These are phyloP conservation scores for Aspergillus affinis DNA, from an alignment of 495 filamentous ascomycete genomes.

Conservation along the genomic window DNA sequence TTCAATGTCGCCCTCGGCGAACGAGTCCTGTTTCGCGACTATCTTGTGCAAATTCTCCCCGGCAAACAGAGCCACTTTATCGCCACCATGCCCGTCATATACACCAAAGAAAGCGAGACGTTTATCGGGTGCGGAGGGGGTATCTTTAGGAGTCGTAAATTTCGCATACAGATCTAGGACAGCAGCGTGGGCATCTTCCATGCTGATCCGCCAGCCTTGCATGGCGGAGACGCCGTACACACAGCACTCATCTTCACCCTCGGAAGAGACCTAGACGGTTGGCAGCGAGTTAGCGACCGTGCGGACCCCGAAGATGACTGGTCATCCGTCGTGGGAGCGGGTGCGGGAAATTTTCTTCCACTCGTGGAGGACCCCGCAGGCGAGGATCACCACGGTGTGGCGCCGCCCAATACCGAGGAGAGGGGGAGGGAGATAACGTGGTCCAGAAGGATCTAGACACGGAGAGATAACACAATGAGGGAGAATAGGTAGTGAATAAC, in stretches of 20 bases:
- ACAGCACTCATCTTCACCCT: constrained; percentile 89
- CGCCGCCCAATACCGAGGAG: constrained; percentile 12
- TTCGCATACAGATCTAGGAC: constrained; percentile 81
- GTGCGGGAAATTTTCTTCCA: constrained; percentile 21
- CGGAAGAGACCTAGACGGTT: constrained; percentile 68
- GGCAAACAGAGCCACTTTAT: constrained; percentile 91
- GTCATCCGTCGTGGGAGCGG: constrained; percentile 10
- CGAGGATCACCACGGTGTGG: constrained; percentile 15
- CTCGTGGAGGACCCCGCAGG: constrained; percentile 24
- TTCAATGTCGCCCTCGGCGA: constrained; percentile 86
- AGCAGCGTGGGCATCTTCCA: constrained; percentile 94
- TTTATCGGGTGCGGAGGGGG: constrained; percentile 61
- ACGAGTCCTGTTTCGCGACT: constrained; percentile 88
- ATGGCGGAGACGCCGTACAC: constrained; percentile 94
- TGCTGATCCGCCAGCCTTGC: constrained; percentile 99
- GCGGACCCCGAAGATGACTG: constrained; percentile 9
- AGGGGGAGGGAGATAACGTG: constrained; percentile 8
- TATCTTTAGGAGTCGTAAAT: constrained; percentile 52
- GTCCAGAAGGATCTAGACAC: no score
- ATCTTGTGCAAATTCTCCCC: constrained; percentile 94
- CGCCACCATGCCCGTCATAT: constrained; percentile 96
- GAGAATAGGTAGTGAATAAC: not conserved
- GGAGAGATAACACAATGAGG: constrained; percentile 1
- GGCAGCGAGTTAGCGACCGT: constrained; percentile 11
- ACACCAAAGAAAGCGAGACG: constrained; percentile 95